Conservation (phyloP, 129 eudicot genomes). For the Saposhnikovia divaricata region DNA sequence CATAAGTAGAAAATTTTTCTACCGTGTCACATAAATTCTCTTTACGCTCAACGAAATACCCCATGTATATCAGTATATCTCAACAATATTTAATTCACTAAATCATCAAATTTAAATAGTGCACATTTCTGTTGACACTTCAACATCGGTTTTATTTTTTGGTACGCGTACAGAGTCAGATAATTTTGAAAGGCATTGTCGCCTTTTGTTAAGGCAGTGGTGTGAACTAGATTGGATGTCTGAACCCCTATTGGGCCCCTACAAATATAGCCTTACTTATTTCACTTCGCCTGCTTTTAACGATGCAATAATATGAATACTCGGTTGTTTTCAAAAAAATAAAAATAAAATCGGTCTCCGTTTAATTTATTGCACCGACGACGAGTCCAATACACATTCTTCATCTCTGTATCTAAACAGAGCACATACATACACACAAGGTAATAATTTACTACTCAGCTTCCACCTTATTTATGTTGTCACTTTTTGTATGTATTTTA, state of each 20-base stretch:
- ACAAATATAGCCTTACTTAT: background rate
- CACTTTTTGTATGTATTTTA: background rate
- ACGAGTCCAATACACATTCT: background rate
- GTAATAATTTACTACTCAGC: background rate
- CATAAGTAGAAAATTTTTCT: too few species aligned
- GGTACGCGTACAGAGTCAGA: background rate
- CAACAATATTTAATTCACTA: too few species aligned
- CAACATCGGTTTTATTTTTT: too few species aligned
- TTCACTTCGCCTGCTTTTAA: background rate
- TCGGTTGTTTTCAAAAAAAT: too few species aligned
- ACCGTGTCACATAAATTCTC: too few species aligned
- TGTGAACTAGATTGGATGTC: background rate
- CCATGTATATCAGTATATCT: too few species aligned
- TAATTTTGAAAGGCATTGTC: background rate
- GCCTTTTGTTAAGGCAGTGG: background rate
- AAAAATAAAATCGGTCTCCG: background rate
- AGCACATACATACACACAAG: background rate
- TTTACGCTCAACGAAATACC: too few species aligned
- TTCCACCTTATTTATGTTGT: background rate
- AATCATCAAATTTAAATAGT: too few species aligned
- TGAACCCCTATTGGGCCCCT: background rate
- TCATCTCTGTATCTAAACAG: background rate
- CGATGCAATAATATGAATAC: too few species aligned
- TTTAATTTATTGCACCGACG: conserved; percentile 2
- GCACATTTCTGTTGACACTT: too few species aligned